Conservation (phyloP, 2,329 filamentous ascomycete species). For the Emmonsiellopsis sp. region DNA sequence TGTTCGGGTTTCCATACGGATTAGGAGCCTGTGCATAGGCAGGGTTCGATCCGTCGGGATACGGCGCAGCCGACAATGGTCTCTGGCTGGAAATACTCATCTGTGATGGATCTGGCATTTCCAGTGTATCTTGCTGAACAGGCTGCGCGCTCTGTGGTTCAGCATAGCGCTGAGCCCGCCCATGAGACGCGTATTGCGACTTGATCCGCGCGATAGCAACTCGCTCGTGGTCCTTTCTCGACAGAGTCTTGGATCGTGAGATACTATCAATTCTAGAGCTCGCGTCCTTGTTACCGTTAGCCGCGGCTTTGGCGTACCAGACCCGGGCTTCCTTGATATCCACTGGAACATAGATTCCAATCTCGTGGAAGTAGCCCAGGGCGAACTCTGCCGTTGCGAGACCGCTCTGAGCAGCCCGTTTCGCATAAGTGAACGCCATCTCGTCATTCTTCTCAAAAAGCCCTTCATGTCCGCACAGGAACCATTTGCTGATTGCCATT, state of each 20-base stretch:
- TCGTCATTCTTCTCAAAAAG: conserved; percentile 94
- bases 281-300: conserved; percentile 88
- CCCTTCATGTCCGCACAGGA: conserved; percentile 86
- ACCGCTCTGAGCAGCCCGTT: conserved; percentile 72
- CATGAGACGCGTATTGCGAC: conserved; percentile 62
- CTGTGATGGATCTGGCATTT: conserved; percentile 41
- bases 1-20: conserved; percentile 28
- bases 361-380: conserved; percentile 94
- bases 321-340: conserved; percentile 71
- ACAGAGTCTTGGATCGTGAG: conserved; percentile 70
- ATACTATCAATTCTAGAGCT: conserved; percentile 73
- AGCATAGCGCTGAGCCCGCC: conserved; percentile 19
- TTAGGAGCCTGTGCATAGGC: conserved; percentile 23
- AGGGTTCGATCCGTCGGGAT: conserved; percentile 30
- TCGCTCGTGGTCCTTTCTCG: conserved; percentile 85
- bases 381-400: conserved; percentile 91
- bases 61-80: conserved; percentile 31
- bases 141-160: conserved; percentile 29
- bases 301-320: conserved; percentile 86
- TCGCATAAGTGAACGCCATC: conserved; percentile 81
- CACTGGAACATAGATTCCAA: conserved; percentile 83
- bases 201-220: conserved; percentile 84
- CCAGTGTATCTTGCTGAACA: conserved; percentile 31
- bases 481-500: conserved; percentile 97
- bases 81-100: conserved; percentile 28